These are phyloP conservation scores for Gamsiella multidivaricata DNA, from an alignment of 192 early-diverging fungal genomes.

Conservation along the genomic window DNA sequence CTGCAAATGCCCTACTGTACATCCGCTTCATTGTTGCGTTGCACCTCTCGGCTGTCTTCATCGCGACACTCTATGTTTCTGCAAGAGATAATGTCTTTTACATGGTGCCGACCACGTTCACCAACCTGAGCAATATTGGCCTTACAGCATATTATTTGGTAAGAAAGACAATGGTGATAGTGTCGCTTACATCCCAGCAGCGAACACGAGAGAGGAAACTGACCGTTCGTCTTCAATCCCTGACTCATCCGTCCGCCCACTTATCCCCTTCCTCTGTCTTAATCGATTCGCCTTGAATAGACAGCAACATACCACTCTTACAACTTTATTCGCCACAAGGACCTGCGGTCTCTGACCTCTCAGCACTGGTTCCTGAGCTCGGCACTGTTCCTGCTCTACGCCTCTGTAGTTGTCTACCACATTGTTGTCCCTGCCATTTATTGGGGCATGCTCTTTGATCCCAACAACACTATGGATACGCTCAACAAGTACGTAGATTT, in stretches of 20 bases:
- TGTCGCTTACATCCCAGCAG: not conserved
- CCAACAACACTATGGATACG: constrained; percentile 52
- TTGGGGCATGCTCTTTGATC: constrained; percentile 50
- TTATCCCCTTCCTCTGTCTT: not conserved
- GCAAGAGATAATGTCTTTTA: constrained; percentile 48
- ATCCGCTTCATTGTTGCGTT: constrained; percentile 25
- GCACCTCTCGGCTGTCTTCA: constrained; percentile 38
- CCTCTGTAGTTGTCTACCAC: constrained; percentile 39
- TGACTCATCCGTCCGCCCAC: not conserved
- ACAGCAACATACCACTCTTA: constrained; percentile 43
- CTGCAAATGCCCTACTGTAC: constrained; percentile 8
- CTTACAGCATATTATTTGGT: constrained; percentile 50
- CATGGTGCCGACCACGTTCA: constrained; percentile 51
- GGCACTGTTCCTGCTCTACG: constrained; percentile 38
- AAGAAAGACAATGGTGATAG: not conserved
- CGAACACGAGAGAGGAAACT: too few species aligned
- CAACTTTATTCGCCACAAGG: constrained; percentile 3
- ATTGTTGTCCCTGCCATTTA: constrained; percentile 51
- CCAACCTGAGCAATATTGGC: constrained; percentile 51
- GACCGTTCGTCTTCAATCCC: too few species aligned
- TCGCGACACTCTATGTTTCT: constrained; percentile 48
- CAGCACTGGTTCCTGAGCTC: constrained; percentile 53
- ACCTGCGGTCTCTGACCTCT: constrained; percentile 13
- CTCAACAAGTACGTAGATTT: constrained; percentile 47
- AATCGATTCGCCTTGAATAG: not conserved